Evolutionary conservation across 306 rosid species (phyloP).

Genomic region (Vigna angularis): DNA sequence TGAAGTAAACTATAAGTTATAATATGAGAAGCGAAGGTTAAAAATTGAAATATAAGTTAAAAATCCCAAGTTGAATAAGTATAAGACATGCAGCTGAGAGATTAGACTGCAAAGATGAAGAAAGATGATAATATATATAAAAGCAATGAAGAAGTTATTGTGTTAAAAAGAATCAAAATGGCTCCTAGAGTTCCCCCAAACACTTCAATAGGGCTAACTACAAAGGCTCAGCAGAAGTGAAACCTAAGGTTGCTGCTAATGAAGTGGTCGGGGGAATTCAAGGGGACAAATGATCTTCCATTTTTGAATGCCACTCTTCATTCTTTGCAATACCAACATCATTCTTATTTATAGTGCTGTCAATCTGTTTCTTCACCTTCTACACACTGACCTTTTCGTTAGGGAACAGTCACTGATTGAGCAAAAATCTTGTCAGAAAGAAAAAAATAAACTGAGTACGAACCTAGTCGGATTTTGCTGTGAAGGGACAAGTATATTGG

Average conservation of each 20-base stretch:
- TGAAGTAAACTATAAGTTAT: too few species aligned
- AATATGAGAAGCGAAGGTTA: too few species aligned
- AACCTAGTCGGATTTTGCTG: conserved; percentile 13
- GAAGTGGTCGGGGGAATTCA: conserved; percentile 26
- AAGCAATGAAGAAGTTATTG: background rate
- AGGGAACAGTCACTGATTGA: background rate
- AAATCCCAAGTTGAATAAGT: too few species aligned
- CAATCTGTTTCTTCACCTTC: background rate
- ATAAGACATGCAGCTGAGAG: background rate
- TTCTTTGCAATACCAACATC: background rate
- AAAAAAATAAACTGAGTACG: background rate
- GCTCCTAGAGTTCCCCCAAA: conserved; percentile 28
- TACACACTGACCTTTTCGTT: background rate
- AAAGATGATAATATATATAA: background rate
- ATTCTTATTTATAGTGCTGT: background rate
- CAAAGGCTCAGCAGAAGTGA: background rate
- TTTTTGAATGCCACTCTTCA: background rate
- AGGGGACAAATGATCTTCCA: conserved; percentile 5
- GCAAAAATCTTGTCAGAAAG: too few species aligned
- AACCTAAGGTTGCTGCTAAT: background rate
- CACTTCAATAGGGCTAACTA: background rate
- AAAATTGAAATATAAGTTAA: too few species aligned
- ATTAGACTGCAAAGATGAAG: background rate
- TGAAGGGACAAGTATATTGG: background rate
- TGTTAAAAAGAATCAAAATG: background rate